Percentiles rank a stretch among this genome's conserved stretches.
Conservation (phyloP, 2,329 filamentous ascomycete genomes). For the Atkinsonella texensis region DNA sequence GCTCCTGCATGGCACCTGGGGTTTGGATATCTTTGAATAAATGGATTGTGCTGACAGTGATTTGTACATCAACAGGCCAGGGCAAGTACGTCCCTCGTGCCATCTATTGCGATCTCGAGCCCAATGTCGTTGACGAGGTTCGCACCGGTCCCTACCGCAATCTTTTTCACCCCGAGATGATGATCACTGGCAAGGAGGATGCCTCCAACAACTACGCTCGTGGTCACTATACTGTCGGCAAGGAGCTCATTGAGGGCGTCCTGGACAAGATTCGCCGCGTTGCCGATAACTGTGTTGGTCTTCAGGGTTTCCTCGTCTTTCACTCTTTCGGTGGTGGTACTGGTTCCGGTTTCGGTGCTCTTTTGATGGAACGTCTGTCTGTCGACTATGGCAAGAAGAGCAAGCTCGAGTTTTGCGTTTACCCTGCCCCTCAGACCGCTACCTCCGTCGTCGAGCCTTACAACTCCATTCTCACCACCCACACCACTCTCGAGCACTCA, state of each 20-base stretch:
- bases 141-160: slow-evolving; percentile 92
- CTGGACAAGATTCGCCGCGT: slow-evolving; percentile 96
- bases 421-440: slow-evolving; percentile 92
- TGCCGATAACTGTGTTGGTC: slow-evolving; percentile 93
- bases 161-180: slow-evolving; percentile 97
- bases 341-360: slow-evolving; percentile 94
- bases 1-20: neutral
- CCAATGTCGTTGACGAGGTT: slow-evolving; percentile 98
- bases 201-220: slow-evolving; percentile 99
- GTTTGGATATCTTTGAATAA: neutral
- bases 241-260: slow-evolving; percentile 97
- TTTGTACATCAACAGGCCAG: slow-evolving; percentile 50
- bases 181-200: slow-evolving; percentile 99
- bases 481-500: slow-evolving; percentile 98
- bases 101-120: slow-evolving; percentile 99
- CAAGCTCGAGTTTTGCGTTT: slow-evolving; percentile 99
- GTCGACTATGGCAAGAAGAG: slow-evolving; percentile 99
- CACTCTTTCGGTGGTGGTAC: slow-evolving; percentile 99
- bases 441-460: slow-evolving; percentile 98
- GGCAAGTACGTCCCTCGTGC: slow-evolving; percentile 98
- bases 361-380: slow-evolving; percentile 97
- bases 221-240: slow-evolving; percentile 98
- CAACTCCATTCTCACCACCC: slow-evolving; percentile 98
- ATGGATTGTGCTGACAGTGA: neutral
- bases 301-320: slow-evolving; percentile 99